A percentile compares a stretch with the other conserved stretches of the same genome.
These are phyloP conservation scores for Sugiyamaella neomexicana DNA, from an alignment of 1,139 yeast genomes.

Conservation along the genomic window DNA sequence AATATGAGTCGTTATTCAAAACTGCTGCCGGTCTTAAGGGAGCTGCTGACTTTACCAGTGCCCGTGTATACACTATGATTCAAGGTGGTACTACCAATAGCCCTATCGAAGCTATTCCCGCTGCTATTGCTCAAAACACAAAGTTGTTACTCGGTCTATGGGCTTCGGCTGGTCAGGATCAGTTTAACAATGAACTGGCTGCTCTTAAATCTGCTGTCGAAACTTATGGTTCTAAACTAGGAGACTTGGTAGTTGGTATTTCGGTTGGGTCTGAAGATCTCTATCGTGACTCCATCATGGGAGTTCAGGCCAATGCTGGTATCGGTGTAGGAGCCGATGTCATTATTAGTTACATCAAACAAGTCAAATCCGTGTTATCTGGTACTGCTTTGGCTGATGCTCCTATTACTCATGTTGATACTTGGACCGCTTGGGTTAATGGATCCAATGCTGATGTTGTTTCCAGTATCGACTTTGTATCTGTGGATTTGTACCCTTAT, in stretches of 20 bases:
- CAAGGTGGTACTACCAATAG: constrained; percentile 34
- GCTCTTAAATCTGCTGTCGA: constrained; percentile 35
- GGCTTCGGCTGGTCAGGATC: constrained; percentile 37
- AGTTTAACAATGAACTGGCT: constrained; percentile 36
- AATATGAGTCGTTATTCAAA: constrained; percentile 33
- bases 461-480: constrained; percentile 27
- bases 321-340: constrained; percentile 62
- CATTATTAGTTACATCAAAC: constrained; percentile 62
- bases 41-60: constrained; percentile 28
- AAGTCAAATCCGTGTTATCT: constrained; percentile 55
- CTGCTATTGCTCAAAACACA: constrained; percentile 39
- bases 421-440: constrained; percentile 34
- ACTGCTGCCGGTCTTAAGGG: constrained; percentile 26
- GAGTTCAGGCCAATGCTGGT: constrained; percentile 32
- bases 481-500: constrained; percentile 31
- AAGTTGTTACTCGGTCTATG: constrained; percentile 38
- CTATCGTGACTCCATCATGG: constrained; percentile 57
- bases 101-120: constrained; percentile 37
- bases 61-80: constrained; percentile 33
- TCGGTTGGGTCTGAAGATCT: constrained; percentile 90
- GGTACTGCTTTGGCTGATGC: constrained; percentile 25
- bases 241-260: constrained; percentile 56
- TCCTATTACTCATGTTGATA: constrained; percentile 31
- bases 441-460: constrained; percentile 30
- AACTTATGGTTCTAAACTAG: constrained; percentile 27